Percentiles rank a stretch among this genome's conserved stretches.
Conservation (phyloP, 495 filamentous ascomycete genomes). For the Terfezia claveryi region DNA sequence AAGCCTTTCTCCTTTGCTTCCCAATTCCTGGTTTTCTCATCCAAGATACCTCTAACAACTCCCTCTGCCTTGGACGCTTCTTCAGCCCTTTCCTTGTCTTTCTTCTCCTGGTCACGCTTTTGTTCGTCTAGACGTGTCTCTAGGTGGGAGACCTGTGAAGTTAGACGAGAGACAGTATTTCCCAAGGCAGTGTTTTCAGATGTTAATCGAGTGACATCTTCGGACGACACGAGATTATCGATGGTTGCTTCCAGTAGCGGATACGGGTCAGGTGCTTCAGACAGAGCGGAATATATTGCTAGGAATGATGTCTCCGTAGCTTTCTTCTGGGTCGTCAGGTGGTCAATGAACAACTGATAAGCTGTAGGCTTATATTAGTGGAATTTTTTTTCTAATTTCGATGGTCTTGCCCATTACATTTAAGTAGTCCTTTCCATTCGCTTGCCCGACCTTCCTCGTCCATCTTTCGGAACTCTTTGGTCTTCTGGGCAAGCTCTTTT, state of each 20-base stretch:
- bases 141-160: conserved; percentile 41
- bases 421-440: conserved; percentile 75
- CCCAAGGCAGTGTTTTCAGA: conserved; percentile 73
- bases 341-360: conserved; percentile 93
- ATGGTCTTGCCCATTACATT: conserved; percentile 30
- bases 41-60: conserved; percentile 78
- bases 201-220: conserved; percentile 29
- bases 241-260: conserved; percentile 89
- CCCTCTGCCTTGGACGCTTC: conserved; percentile 64
- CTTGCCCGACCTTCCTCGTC: conserved; percentile 72
- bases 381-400: background rate
- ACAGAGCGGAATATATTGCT: conserved; percentile 75
- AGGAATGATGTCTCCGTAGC: conserved; percentile 76
- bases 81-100: conserved; percentile 46
- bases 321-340: conserved; percentile 84
- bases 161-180: conserved; percentile 54
- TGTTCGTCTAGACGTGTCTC: conserved; percentile 37
- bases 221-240: conserved; percentile 42
- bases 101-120: conserved; percentile 24
- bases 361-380: conserved; percentile 28
- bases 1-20: conserved; percentile 76
- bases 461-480: conserved; percentile 89
- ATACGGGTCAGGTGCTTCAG: conserved; percentile 91
- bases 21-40: conserved; percentile 94
- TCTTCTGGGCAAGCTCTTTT: conserved; percentile 94